Evolutionary conservation across 306 rosid species (phyloP).

Genomic region (Pterocarpus santalinus): DNA sequence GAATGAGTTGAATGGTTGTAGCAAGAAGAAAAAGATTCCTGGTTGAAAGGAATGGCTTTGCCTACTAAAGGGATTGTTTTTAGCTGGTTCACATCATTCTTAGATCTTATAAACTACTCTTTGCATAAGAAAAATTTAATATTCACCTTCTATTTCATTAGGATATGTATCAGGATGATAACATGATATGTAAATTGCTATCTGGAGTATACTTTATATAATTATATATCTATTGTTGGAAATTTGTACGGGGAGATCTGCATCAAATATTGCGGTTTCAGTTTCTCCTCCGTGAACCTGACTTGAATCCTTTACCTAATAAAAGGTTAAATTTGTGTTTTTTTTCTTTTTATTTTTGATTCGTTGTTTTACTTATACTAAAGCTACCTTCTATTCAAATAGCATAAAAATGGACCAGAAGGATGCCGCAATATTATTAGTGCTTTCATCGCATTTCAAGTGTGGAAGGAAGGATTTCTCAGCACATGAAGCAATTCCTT

Average conservation of each 20-base stretch:
- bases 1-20: too few species aligned
- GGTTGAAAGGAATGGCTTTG: too few species aligned
- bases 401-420: constrained; percentile 78
- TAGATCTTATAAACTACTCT: too few species aligned
- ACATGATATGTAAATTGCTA: too few species aligned
- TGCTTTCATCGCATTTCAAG: constrained; percentile 89
- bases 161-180: too few species aligned
- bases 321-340: constrained; percentile 65
- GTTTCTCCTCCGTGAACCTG: constrained; percentile 89
- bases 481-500: constrained; percentile 96
- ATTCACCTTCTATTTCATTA: too few species aligned
- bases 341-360: background rate
- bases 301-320: constrained; percentile 74
- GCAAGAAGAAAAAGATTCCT: too few species aligned
- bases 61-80: too few species aligned
- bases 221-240: constrained; percentile 30
- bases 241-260: constrained; percentile 76
- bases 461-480: constrained; percentile 90
- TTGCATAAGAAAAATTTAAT: too few species aligned
- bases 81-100: too few species aligned
- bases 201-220: background rate
- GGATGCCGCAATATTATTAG: constrained; percentile 84
- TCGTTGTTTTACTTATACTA: constrained; percentile 25
- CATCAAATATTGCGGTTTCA: constrained; percentile 95
- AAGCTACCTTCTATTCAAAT: constrained; percentile 44